These are phyloP conservation scores for Murraya koenigii DNA, from an alignment of 345 rosid genomes.

Conservation along the genomic window DNA sequence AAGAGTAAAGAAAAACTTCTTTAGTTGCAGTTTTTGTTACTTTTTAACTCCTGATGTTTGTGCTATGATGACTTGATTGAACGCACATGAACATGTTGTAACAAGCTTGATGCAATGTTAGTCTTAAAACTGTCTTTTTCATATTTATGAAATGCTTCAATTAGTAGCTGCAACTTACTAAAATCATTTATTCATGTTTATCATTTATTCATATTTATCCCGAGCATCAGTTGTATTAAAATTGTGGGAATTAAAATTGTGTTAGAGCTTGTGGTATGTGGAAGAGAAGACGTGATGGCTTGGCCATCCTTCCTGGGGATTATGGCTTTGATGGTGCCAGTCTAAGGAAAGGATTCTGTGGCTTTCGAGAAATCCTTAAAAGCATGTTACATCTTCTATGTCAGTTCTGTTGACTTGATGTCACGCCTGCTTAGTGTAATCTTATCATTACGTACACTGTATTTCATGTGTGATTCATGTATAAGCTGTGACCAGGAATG, in stretches of 20 bases:
- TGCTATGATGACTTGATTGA: not conserved
- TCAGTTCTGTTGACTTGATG: not conserved
- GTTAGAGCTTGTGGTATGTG: conserved; percentile 80
- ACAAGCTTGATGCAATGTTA: not conserved
- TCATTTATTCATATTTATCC: not conserved
- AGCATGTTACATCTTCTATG: conserved; percentile 35
- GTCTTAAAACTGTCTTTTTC: too few species aligned
- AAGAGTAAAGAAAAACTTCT: not conserved
- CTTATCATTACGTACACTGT: conserved; percentile 37
- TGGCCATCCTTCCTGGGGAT: conserved; percentile 89
- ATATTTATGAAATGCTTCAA: too few species aligned
- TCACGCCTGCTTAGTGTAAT: not conserved
- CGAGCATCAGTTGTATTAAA: not conserved
- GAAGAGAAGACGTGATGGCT: conserved; percentile 86
- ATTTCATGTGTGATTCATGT: conserved; percentile 90
- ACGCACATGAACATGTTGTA: not conserved
- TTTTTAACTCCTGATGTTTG: not conserved
- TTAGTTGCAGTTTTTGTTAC: not conserved
- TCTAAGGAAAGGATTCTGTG: conserved; percentile 59
- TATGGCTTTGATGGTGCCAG: conserved; percentile 91
- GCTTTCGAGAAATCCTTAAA: conserved; percentile 62
- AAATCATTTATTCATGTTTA: not conserved
- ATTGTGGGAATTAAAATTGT: conserved; percentile 19
- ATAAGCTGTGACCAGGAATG: conserved; percentile 91
- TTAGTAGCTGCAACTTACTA: not conserved